Conservation (phyloP, 2,329 filamentous ascomycete genomes). For the Aspergillus piperis region DNA sequence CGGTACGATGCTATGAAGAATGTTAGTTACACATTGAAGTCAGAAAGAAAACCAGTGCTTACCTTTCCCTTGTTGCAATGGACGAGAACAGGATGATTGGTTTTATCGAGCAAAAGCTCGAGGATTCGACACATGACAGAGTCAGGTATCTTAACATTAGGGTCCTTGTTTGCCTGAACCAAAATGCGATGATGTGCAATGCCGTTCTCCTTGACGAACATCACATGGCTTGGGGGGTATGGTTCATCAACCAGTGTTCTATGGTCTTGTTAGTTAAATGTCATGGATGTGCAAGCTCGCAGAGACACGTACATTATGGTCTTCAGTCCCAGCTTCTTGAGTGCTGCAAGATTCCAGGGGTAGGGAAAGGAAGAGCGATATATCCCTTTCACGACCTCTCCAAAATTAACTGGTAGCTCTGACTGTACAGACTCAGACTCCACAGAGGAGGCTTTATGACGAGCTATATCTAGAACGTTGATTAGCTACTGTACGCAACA, state of each 20-base stretch:
- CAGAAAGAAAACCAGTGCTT: constrained; percentile 22
- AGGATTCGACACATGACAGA: constrained; percentile 71
- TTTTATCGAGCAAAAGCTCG: constrained; percentile 67
- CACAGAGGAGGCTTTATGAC: constrained; percentile 33
- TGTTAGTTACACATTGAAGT: background rate
- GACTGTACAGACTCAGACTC: constrained; percentile 20
- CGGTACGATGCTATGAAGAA: constrained; percentile 71
- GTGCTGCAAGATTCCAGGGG: constrained; percentile 67
- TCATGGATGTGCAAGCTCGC: background rate
- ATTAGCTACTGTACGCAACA: background rate
- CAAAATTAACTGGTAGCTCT: constrained; percentile 70
- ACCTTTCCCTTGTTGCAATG: constrained; percentile 93
- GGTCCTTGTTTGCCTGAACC: constrained; percentile 86
- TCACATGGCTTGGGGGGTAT: constrained; percentile 48
- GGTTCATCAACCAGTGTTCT: constrained; percentile 68
- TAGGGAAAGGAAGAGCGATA: constrained; percentile 82
- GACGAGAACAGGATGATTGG: constrained; percentile 77
- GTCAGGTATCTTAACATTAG: constrained; percentile 62
- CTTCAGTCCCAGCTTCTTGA: constrained; percentile 69
- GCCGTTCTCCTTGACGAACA: constrained; percentile 65
- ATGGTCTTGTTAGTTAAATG: constrained; percentile 8
- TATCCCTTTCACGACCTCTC: constrained; percentile 69
- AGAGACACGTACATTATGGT: constrained; percentile 68
- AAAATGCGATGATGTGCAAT: constrained; percentile 75
- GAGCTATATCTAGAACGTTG: constrained; percentile 21